phyloP scores from a whole-genome alignment of 345 rosid genomes.

The Anacardium occidentale region DNA sequence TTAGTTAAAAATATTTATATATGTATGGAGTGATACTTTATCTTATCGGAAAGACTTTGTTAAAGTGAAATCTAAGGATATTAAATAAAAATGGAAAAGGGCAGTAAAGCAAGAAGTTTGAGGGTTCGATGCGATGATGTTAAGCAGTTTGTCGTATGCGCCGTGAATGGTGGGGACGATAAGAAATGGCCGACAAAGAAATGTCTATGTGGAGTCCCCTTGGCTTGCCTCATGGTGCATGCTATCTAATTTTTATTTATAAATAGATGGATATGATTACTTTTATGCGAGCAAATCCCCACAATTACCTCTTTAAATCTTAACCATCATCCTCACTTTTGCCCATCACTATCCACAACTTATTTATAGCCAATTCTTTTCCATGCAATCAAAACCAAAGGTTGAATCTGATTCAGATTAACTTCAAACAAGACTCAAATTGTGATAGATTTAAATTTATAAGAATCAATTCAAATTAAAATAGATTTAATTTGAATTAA shows the following conservation, averaged over 20 bases:
- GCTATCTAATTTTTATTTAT: not conserved
- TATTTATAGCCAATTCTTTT: too few species aligned
- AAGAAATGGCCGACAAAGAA: constrained; percentile 45
- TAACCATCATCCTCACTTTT: constrained; percentile 25
- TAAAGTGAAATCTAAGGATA: not conserved
- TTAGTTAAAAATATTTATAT: too few species aligned
- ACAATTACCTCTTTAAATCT: constrained; percentile 24
- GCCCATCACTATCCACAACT: not conserved
- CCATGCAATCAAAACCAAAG: too few species aligned
- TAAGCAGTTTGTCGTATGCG: constrained; percentile 9
- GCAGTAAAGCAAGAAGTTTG: not conserved
- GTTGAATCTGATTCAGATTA: too few species aligned
- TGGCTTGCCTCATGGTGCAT: constrained; percentile 17
- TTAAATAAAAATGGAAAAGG: not conserved
- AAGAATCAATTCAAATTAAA: too few species aligned
- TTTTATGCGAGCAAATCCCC: constrained; percentile 31
- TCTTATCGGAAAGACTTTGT: too few species aligned
- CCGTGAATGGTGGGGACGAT: constrained; percentile 21
- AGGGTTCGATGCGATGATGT: not conserved
- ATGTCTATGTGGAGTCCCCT: constrained; percentile 37
- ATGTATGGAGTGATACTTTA: too few species aligned
- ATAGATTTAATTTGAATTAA: too few species aligned
- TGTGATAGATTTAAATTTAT: too few species aligned
- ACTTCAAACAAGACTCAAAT: too few species aligned
- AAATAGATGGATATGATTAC: constrained; percentile 14